Conservation (phyloP, 768 basidiomycete genomes). For the Russula abietina region DNA sequence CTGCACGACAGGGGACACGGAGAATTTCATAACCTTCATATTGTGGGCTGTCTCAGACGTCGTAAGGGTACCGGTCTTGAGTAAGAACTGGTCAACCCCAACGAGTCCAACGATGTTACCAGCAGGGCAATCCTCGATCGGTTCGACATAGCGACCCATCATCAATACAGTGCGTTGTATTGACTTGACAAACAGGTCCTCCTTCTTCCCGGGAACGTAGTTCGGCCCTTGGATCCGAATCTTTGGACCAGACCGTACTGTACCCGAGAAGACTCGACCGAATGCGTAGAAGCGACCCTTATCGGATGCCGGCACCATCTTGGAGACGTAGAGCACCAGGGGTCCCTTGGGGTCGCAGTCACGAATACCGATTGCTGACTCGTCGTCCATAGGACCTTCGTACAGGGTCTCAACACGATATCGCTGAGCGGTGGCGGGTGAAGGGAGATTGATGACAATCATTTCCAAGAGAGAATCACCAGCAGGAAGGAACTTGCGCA, state of each 20-base stretch:
- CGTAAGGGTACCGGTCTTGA: slow-evolving; percentile 98
- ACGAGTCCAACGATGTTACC: slow-evolving; percentile 99
- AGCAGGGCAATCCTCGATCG: slow-evolving; percentile 97
- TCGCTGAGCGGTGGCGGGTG: slow-evolving; percentile 92
- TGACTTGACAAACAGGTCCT: slow-evolving; percentile 95
- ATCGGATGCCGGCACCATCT: slow-evolving; percentile 99
- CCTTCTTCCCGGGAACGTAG: slow-evolving; percentile 98
- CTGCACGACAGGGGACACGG: slow-evolving; percentile 98
- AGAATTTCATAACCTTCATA: slow-evolving; percentile 99
- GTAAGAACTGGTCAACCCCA: slow-evolving; percentile 99
- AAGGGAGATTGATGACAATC: slow-evolving; percentile 99
- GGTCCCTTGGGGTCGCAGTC: slow-evolving; percentile 97
- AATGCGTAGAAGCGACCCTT: slow-evolving; percentile 99
- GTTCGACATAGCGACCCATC: slow-evolving; percentile 99
- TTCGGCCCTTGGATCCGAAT: slow-evolving; percentile 99
- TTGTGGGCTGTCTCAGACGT: slow-evolving; percentile 98
- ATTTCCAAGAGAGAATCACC: slow-evolving; percentile 98
- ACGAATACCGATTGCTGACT: slow-evolving; percentile 96
- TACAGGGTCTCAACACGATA: slow-evolving; percentile 99
- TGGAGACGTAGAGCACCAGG: slow-evolving; percentile 96
- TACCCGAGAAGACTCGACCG: slow-evolving; percentile 99
- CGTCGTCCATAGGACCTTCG: slow-evolving; percentile 99
- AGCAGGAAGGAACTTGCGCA: slow-evolving; percentile 99
- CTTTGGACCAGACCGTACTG: slow-evolving; percentile 94
- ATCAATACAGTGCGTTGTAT: slow-evolving; percentile 98